Evolutionary conservation across 495 filamentous ascomycete species (phyloP).

Genomic region (Neurospora hispaniola): DNA sequence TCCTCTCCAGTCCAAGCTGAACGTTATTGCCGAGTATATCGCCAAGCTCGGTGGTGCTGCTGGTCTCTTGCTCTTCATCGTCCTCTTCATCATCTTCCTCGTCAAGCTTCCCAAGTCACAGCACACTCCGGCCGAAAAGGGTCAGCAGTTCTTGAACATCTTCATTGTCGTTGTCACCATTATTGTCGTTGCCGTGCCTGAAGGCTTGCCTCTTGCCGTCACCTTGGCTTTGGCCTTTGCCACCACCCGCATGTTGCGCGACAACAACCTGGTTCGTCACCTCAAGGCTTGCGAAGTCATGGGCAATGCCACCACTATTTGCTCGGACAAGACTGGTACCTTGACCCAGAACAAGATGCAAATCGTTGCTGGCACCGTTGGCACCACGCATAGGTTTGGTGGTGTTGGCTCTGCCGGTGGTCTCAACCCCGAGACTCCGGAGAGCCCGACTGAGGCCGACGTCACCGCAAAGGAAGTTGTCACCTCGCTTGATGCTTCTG

Average conservation of each 20-base stretch:
- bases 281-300: slow-evolving; percentile 96
- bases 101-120: slow-evolving; percentile 48
- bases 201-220: slow-evolving; percentile 86
- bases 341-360: slow-evolving; percentile 92
- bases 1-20: slow-evolving; percentile 88
- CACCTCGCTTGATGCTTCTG: slow-evolving; percentile 40
- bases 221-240: slow-evolving; percentile 91
- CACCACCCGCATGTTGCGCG: slow-evolving; percentile 88
- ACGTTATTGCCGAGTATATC: slow-evolving; percentile 82
- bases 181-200: slow-evolving; percentile 90
- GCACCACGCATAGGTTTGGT: slow-evolving; percentile 56
- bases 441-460: slow-evolving; percentile 12
- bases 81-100: slow-evolving; percentile 88
- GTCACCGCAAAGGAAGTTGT: slow-evolving; percentile 20
- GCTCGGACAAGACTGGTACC: slow-evolving; percentile 95
- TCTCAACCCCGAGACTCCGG: slow-evolving; percentile 4
- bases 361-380: slow-evolving; percentile 68
- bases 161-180: slow-evolving; percentile 94
- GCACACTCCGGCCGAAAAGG: slow-evolving; percentile 57
- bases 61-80: slow-evolving; percentile 74
- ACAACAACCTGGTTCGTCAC: slow-evolving; percentile 87
- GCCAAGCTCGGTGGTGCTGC: slow-evolving; percentile 83
- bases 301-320: slow-evolving; percentile 94
- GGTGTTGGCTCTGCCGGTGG: not conserved
- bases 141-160: slow-evolving; percentile 78